A percentile compares a stretch with the other conserved stretches of the same genome.
Conservation (phyloP, 345 rosid species). For the Xanthoceras sorbifolium region DNA sequence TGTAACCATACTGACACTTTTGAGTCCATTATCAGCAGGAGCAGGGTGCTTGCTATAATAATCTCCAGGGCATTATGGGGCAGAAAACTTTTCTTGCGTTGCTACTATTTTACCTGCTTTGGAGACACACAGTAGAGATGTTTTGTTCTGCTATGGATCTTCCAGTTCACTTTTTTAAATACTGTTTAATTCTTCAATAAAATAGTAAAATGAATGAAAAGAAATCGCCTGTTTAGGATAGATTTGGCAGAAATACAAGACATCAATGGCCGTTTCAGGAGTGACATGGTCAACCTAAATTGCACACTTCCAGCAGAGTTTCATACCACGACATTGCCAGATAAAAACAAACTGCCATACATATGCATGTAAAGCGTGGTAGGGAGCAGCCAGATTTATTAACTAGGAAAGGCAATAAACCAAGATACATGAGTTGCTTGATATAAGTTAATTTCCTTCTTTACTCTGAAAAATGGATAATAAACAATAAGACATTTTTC, state of each 20-base stretch:
- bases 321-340: neutral
- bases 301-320: neutral
- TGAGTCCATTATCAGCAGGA: neutral
- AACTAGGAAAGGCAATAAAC: conserved; percentile 18
- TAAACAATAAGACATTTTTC: conserved; percentile 24
- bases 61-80: neutral
- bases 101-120: neutral
- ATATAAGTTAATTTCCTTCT: conserved; percentile 32
- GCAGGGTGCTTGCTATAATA: too few relatives aligned
- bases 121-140: too few relatives aligned
- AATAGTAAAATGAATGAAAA: too few relatives aligned
- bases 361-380: neutral
- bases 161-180: too few relatives aligned
- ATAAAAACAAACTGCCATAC: neutral
- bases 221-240: neutral
- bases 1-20: neutral
- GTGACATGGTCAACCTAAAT: neutral
- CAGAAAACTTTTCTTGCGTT: neutral
- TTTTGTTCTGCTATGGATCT: too few relatives aligned
- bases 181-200: too few relatives aligned
- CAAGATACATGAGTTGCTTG: conserved; percentile 12
- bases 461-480: conserved; percentile 16
- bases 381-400: conserved; percentile 10
- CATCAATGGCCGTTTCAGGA: neutral
- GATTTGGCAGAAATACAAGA: neutral